Conservation (phyloP, 23 red algal genomes). For the Cyanidiococcus yangmingshanensis region DNA sequence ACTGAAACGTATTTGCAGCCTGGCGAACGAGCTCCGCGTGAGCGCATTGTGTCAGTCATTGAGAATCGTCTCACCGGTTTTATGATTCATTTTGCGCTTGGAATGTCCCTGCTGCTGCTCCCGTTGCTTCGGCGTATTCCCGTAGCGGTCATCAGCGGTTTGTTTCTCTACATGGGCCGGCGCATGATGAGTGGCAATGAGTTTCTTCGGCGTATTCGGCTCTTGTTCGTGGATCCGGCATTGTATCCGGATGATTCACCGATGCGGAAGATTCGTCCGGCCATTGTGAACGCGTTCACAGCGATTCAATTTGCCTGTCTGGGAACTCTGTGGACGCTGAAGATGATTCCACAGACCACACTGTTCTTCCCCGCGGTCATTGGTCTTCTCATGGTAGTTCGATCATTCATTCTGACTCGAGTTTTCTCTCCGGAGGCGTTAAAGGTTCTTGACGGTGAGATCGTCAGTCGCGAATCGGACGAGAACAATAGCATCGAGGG, state of each 20-base stretch:
- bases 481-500: neutral
- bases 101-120: slow-evolving; percentile 48
- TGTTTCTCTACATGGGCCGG: slow-evolving; percentile 72
- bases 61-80: slow-evolving; percentile 66
- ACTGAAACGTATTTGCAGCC: slow-evolving; percentile 20
- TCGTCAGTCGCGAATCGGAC: slow-evolving; percentile 19
- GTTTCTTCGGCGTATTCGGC: slow-evolving; percentile 55
- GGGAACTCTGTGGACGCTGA: slow-evolving; percentile 50
- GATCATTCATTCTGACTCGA: slow-evolving; percentile 24
- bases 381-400: slow-evolving; percentile 58
- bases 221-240: slow-evolving; percentile 60
- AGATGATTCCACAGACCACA: slow-evolving; percentile 75
- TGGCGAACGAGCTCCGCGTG: slow-evolving; percentile 16
- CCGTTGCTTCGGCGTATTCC: slow-evolving; percentile 67
- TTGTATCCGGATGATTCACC: slow-evolving; percentile 55
- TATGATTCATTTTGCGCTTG: slow-evolving; percentile 47
- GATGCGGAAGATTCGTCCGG: slow-evolving; percentile 31
- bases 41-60: slow-evolving; percentile 44
- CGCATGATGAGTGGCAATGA: slow-evolving; percentile 92
- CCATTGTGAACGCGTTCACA: slow-evolving; percentile 49
- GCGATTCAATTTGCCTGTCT: slow-evolving; percentile 55
- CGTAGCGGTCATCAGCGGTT: slow-evolving; percentile 72
- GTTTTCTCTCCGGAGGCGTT: slow-evolving; percentile 41
- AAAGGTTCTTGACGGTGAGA: slow-evolving; percentile 54
- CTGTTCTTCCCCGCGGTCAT: slow-evolving; percentile 91